Conservation (phyloP, 768 basidiomycete species). For the Pisolithus microcarpus region DNA sequence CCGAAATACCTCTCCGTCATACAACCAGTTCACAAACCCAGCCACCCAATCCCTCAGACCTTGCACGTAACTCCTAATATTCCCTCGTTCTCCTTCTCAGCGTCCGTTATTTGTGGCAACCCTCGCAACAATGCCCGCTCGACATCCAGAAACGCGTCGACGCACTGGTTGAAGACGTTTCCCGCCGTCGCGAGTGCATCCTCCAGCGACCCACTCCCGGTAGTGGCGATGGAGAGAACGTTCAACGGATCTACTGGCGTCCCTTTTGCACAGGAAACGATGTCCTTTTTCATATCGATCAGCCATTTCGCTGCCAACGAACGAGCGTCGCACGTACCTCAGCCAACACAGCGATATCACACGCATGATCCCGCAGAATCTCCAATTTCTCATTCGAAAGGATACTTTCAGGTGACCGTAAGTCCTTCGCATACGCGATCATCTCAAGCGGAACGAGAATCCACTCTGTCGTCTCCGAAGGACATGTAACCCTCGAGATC, state of each 20-base stretch:
- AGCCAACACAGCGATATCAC: conserved; percentile 48
- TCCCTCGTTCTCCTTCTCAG: too few species aligned
- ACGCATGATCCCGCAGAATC: conserved; percentile 33
- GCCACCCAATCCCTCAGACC: conserved; percentile 49
- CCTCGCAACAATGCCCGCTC: conserved; percentile 16
- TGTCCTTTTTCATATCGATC: conserved; percentile 37
- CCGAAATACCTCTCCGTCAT: conserved; percentile 58
- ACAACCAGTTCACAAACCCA: conserved; percentile 58
- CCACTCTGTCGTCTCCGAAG: conserved; percentile 43
- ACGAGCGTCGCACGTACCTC: conserved; percentile 31
- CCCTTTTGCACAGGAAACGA: conserved; percentile 45
- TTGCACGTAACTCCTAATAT: conserved; percentile 34
- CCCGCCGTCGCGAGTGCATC: conserved; percentile 31
- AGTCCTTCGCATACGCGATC: conserved; percentile 46
- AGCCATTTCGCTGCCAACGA: not conserved
- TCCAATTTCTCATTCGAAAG: conserved; percentile 21
- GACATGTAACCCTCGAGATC: conserved; percentile 42
- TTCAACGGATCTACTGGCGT: conserved; percentile 36
- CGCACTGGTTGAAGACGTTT: conserved; percentile 20
- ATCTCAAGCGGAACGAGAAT: conserved; percentile 44
- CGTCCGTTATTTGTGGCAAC: conserved; percentile 2
- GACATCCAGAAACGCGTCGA: conserved; percentile 21
- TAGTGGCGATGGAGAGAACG: conserved; percentile 35
- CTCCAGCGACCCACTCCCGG: conserved; percentile 44
- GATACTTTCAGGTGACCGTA: conserved; percentile 29